Base-by-base conservation (phyloP, 2,329 filamentous ascomycete species). In the Monilinia fructigena region DNA sequence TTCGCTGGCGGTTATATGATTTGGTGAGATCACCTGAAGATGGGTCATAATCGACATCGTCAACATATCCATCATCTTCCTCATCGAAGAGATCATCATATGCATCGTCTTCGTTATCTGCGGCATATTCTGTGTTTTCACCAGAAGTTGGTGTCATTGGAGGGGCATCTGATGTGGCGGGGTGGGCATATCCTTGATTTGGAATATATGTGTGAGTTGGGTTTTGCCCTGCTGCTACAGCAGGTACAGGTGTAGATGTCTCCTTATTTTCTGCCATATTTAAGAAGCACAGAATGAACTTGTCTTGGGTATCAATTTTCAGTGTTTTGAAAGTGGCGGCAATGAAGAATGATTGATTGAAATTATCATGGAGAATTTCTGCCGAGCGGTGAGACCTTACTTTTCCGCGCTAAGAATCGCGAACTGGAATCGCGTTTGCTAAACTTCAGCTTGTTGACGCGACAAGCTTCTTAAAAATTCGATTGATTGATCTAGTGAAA, bases 1-100 rank as follows among this genome's bases (percentile, higher is more conserved):
- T 88, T 68, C 87, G 85, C 76, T 96, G 92, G 68, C 93, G 89
- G 77, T 97, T 97, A 82, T 95, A 77, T 10, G 89, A 88, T 79
- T 96, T 95, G 48, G 92, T 93, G 66, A 92, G 85, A 77, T 96
- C 91, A 50, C 84, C 82, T 0, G 85, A 82, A 10, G 81, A 80
- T 59, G 87, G 81, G 23, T 84, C 79, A 73, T 85, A 86, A 31
- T 82, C 81, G 60, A 86, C 72, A 55, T 84, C 81, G 20, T 86
- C 83, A 53, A 85, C 82, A 68, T 84, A 82, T 65, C 90, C 85
- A 68, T 88, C 86, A 66, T 88, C 85, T 54, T 87, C 82, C 12
- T 88, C 86, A 45, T 86, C 82, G 45, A 84, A 80, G 52, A 83
- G 77, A 68, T 80, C 77, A 68, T 80, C 78, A 55, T 79, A 75